A percentile compares a stretch with the other conserved stretches of the same genome.
Evolutionary conservation across 2,329 filamentous ascomycete species (phyloP).

Genomic region (Thielaviopsis punctulata): DNA sequence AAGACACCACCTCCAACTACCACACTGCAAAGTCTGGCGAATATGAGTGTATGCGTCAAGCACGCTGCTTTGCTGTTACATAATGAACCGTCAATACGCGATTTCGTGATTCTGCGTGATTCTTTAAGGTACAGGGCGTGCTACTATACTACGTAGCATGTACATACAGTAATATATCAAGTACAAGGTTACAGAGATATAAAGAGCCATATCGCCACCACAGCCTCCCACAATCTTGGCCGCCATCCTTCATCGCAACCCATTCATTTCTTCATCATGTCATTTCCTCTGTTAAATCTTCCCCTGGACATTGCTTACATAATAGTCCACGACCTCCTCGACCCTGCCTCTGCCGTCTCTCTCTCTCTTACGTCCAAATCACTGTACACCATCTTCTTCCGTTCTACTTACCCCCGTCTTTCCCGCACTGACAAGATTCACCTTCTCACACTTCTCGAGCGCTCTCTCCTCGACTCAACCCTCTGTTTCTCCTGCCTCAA

Average conservation of each 20-base stretch:
- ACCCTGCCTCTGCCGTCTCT: background rate
- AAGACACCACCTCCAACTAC: background rate
- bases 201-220: background rate
- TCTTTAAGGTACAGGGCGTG: background rate
- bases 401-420: background rate
- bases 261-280: background rate
- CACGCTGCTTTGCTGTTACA: background rate
- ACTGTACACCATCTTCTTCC: background rate
- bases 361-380: conserved; percentile 4
- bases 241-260: background rate
- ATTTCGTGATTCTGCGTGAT: background rate
- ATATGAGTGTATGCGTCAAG: background rate
- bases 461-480: background rate
- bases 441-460: conserved; percentile 4
- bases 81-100: background rate
- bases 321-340: conserved; percentile 1
- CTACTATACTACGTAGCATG: too few relatives aligned
- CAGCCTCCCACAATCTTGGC: too few relatives aligned
- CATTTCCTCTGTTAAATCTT: conserved; percentile 6
- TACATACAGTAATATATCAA: too few relatives aligned
- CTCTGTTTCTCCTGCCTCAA: conserved; percentile 8
- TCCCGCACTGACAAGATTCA: background rate
- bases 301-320: conserved; percentile 7
- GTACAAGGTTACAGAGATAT: background rate
- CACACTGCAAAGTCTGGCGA: background rate